Evolutionary conservation across 2,329 filamentous ascomycete genomes (phyloP), one percentile per base, ranked within the genome.

Genomic region (Arthrobotrys iridis): DNA sequence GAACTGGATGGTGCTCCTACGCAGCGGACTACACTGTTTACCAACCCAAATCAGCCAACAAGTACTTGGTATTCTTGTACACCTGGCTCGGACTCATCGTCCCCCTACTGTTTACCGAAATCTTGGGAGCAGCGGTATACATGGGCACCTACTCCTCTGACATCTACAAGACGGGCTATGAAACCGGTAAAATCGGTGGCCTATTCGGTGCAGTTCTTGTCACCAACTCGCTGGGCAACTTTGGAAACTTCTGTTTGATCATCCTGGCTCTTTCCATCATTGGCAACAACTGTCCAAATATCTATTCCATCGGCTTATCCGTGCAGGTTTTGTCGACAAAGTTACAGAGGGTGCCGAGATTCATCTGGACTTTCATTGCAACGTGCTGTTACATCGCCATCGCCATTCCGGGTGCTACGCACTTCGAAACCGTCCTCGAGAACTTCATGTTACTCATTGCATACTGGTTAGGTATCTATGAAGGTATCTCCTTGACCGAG

Each of bases 21-120:
- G 90, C 91, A 0, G 89, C 90, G 6, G 91, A 94, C 80, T 94
- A 93, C 81, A 92, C 90, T 20, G 90, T 92, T 58, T 93, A 93
- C 82, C 91, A 93, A 79, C 90, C 91, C 0, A 83, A 85, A 1
- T 84, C 82, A 22, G 88, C 88, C 41, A 86, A 86, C 28, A 85
- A 87, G 20, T 81, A 81, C 43, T 88, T 88, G 74, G 85, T 93
- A 74, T 94, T 93, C 82, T 79, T 87, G 73, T 88, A 88, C 80
- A 91, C 91, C 28, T 91, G 89, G 81, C 80, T 84, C 22, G 92
- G 92, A 7, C 84, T 95, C 11, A 87, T 91, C 77, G 82, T 91
- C 77, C 89, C 91, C 1, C 86, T 94, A 0, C 84, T 91, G 75
- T 93, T 94, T 83, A 90, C 88, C 1, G 86, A 93, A 82, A 87